Evolutionary conservation across 495 filamentous ascomycete species (phyloP).

Genomic region (Lineolata rhizophorae): DNA sequence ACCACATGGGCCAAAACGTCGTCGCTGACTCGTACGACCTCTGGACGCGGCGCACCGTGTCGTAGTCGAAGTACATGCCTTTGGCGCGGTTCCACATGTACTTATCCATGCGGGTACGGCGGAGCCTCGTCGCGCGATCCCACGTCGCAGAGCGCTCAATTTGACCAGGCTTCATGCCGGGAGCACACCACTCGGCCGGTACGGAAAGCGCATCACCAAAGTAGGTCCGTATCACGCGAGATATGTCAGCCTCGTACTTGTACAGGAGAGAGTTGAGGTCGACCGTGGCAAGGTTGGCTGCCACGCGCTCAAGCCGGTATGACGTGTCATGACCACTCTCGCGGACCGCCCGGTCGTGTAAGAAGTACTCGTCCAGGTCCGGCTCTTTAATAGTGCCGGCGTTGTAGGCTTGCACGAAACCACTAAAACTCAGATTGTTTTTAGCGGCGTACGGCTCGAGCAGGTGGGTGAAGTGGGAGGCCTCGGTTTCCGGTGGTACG

Average conservation of each 20-base stretch:
- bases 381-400: slow-evolving; percentile 54
- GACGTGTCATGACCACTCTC: slow-evolving; percentile 96
- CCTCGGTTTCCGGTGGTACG: slow-evolving; percentile 85
- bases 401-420: slow-evolving; percentile 80
- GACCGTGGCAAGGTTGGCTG: slow-evolving; percentile 75
- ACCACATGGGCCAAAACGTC: slow-evolving; percentile 95
- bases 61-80: slow-evolving; percentile 94
- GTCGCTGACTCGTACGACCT: slow-evolving; percentile 68
- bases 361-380: slow-evolving; percentile 79
- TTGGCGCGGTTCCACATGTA: slow-evolving; percentile 76
- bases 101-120: slow-evolving; percentile 64
- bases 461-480: slow-evolving; percentile 69
- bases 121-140: slow-evolving; percentile 64
- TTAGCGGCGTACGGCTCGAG: slow-evolving; percentile 73
- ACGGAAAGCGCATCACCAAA: slow-evolving; percentile 64
- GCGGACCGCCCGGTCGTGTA: slow-evolving; percentile 83
- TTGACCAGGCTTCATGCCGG: slow-evolving; percentile 30
- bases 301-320: slow-evolving; percentile 74
- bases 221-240: slow-evolving; percentile 52
- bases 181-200: slow-evolving; percentile 52
- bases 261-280: slow-evolving; percentile 86
- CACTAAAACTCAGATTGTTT: slow-evolving; percentile 52
- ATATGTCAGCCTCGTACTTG: slow-evolving; percentile 90
- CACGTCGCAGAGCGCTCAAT: slow-evolving; percentile 64
- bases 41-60: slow-evolving; percentile 58